These are phyloP conservation scores for Tricholoma furcatifolium DNA, from an alignment of 768 basidiomycete genomes.

Conservation along the genomic window DNA sequence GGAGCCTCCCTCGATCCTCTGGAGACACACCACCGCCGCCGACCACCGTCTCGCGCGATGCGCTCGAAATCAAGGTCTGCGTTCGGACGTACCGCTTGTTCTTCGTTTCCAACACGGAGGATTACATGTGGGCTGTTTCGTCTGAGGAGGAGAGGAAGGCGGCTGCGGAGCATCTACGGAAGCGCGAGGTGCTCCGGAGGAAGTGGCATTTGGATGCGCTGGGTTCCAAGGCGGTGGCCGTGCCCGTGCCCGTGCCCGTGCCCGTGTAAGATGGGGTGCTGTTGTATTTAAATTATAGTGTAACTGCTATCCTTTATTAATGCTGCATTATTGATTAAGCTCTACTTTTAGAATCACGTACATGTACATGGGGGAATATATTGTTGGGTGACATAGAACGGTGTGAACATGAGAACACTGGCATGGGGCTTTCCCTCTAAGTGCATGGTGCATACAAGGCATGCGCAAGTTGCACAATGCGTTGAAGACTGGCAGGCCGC, in stretches of 20 bases:
- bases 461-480: too few relatives aligned
- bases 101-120: slow-evolving; percentile 70
- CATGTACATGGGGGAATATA: too few relatives aligned
- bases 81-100: slow-evolving; percentile 80
- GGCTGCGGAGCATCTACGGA: slow-evolving; percentile 26
- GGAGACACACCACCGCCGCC: slow-evolving; percentile 40
- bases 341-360: too few relatives aligned
- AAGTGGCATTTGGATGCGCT: slow-evolving; percentile 34
- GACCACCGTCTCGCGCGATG: slow-evolving; percentile 50
- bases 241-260: neutral
- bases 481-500: too few relatives aligned
- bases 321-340: too few relatives aligned
- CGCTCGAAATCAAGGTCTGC: slow-evolving; percentile 83
- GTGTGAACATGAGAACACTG: too few relatives aligned
- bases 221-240: slow-evolving; percentile 1
- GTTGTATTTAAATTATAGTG: too few relatives aligned
- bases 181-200: slow-evolving; percentile 30
- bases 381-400: too few relatives aligned
- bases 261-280: too few relatives aligned
- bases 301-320: too few relatives aligned
- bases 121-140: slow-evolving; percentile 52
- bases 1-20: slow-evolving; percentile 37
- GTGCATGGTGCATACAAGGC: too few relatives aligned
- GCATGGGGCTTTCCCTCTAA: too few relatives aligned
- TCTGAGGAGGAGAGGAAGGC: slow-evolving; percentile 38